phyloP scores from a whole-genome alignment of 2,329 filamentous ascomycete genomes.

The Fusarium sp. region DNA sequence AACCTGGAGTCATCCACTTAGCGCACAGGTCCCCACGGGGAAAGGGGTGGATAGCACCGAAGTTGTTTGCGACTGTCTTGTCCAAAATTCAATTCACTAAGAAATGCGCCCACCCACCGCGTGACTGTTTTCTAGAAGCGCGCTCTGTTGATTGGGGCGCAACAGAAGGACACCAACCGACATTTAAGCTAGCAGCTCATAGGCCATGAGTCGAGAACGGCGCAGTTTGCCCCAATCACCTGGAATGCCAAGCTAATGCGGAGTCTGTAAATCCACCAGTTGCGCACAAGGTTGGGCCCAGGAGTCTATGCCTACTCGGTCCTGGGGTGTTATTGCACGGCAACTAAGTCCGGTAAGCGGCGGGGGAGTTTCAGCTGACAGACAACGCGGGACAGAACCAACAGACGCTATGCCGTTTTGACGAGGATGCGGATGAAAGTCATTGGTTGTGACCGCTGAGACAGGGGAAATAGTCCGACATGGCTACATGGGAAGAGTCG shows the following conservation, averaged over 20 bases:
- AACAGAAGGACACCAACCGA: not conserved
- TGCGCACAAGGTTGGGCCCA: not conserved
- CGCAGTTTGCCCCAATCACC: not conserved
- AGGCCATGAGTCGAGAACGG: not conserved
- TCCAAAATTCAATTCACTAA: too few species aligned
- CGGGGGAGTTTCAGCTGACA: conserved; percentile 20
- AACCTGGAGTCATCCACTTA: not conserved
- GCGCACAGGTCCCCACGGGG: conserved; percentile 17
- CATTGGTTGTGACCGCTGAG: too few species aligned
- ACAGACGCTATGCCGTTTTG: too few species aligned
- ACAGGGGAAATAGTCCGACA: too few species aligned
- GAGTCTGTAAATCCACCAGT: conserved; percentile 21
- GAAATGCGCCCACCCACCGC: conserved; percentile 9
- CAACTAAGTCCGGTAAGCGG: too few species aligned
- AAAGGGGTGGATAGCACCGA: not conserved
- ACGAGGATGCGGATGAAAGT: too few species aligned
- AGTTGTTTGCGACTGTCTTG: too few species aligned
- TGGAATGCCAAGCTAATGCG: conserved; percentile 5
- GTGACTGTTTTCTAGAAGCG: conserved; percentile 24
- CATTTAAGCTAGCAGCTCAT: not conserved
- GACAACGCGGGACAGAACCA: too few species aligned
- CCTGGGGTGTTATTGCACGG: not conserved
- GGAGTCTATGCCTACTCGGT: not conserved
- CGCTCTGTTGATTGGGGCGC: conserved; percentile 17
- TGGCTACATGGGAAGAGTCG: too few species aligned